Conservation (phyloP, 805 yeast species). For the Candida corydali region DNA sequence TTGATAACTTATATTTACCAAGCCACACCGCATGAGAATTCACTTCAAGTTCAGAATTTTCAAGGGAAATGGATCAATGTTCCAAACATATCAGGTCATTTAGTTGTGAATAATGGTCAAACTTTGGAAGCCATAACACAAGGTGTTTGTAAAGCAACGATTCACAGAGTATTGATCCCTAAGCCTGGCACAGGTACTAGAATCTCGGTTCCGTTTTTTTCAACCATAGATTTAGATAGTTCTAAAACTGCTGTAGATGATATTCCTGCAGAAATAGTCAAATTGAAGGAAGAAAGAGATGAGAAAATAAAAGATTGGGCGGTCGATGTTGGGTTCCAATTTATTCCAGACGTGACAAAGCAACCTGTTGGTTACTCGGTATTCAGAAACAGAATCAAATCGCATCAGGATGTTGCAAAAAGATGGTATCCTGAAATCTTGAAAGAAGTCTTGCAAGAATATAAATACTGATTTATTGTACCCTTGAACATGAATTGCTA, state of each 20-base stretch:
- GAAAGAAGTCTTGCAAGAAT: conserved; percentile 28
- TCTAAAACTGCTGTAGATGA: conserved; percentile 23
- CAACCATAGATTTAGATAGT: conserved; percentile 40
- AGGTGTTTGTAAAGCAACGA: conserved; percentile 57
- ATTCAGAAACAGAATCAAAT: conserved; percentile 41
- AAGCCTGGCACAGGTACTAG: conserved; percentile 35
- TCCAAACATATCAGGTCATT: conserved; percentile 42
- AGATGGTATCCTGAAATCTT: conserved; percentile 40
- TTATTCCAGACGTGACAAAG: conserved; percentile 28
- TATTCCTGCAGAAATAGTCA: conserved; percentile 25
- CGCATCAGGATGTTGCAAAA: conserved; percentile 42
- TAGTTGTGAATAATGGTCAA: conserved; percentile 59
- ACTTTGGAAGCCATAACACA: conserved; percentile 56
- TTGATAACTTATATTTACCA: conserved; percentile 58
- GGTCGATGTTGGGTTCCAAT: conserved; percentile 37
- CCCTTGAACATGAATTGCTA: too few relatives aligned
- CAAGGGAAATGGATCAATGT: conserved; percentile 57
- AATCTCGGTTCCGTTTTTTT: conserved; percentile 46
- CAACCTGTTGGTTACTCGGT: conserved; percentile 46
- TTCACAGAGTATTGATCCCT: conserved; percentile 51
- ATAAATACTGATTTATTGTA: conserved; percentile 6
- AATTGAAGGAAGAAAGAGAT: conserved; percentile 33
- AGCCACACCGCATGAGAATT: conserved; percentile 44
- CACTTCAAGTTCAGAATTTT: conserved; percentile 53
- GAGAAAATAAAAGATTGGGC: conserved; percentile 30